Evolutionary conservation across 495 filamentous ascomycete genomes (phyloP).

Genomic region (Hypoxylon trugodes): DNA sequence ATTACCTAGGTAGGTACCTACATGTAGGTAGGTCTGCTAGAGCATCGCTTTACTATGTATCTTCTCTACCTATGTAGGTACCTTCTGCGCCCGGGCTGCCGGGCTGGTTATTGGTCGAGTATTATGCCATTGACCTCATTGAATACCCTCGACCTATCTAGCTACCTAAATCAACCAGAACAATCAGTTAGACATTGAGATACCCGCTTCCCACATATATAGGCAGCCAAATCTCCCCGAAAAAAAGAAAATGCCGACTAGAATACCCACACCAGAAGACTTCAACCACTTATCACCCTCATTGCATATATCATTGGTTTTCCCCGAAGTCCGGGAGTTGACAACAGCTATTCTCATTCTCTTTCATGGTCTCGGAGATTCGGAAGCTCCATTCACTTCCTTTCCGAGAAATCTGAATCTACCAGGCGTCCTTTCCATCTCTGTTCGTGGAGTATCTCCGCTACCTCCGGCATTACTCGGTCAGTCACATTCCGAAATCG

Average conservation of each 20-base stretch:
- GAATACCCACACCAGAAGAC: constrained; percentile 50
- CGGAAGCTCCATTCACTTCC: constrained; percentile 69
- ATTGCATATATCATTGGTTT: constrained; percentile 44
- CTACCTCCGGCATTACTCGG: constrained; percentile 78
- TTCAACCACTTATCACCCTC: constrained; percentile 43
- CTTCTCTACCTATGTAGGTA: no score
- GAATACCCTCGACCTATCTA: neutral
- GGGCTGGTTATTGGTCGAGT: neutral
- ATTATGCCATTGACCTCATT: neutral
- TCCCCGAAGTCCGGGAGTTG: constrained; percentile 52
- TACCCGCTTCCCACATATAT: no score
- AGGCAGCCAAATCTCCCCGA: neutral
- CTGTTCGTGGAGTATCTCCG: constrained; percentile 75
- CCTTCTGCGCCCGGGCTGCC: no score
- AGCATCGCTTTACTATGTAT: no score
- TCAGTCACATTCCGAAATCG: constrained; percentile 15
- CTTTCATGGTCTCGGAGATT: constrained; percentile 91
- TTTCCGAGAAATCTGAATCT: constrained; percentile 78
- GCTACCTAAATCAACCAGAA: neutral
- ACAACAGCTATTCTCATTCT: constrained; percentile 82
- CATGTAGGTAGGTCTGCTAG: no score
- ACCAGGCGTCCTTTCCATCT: constrained; percentile 80
- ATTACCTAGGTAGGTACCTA: no score
- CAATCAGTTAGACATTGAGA: no score
- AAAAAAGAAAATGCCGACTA: constrained; percentile 42